Percentiles rank a stretch among this genome's conserved stretches.
These are phyloP conservation scores for Mycena rosella DNA, from an alignment of 768 basidiomycete genomes.

Conservation along the genomic window DNA sequence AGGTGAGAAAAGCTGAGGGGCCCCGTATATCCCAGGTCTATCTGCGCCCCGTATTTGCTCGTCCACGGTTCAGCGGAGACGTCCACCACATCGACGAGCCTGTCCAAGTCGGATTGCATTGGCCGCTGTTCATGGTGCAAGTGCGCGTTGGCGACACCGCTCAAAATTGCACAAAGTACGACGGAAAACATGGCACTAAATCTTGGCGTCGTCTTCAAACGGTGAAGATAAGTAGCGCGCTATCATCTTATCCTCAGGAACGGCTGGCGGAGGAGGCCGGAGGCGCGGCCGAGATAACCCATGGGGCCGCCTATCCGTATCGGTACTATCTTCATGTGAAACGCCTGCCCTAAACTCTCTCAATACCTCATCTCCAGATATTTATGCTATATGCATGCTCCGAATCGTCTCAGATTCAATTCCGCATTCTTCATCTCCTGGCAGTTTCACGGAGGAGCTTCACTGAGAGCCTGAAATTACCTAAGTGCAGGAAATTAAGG, in stretches of 20 bases:
- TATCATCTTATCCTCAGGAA: neutral
- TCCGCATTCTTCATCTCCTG: neutral
- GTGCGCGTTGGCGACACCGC: neutral
- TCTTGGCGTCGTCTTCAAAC: too few relatives aligned
- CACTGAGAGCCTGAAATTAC: too few relatives aligned
- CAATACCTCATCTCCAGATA: neutral
- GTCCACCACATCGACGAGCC: conserved; percentile 17
- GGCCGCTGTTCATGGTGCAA: conserved; percentile 2
- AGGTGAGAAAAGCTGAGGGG: conserved; percentile 78
- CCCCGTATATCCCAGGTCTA: conserved; percentile 72
- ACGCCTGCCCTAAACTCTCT: too few relatives aligned
- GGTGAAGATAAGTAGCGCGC: too few relatives aligned
- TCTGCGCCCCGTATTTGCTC: conserved; percentile 65
- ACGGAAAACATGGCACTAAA: neutral
- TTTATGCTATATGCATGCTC: neutral
- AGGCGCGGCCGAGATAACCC: too few relatives aligned
- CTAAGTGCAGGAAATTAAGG: too few relatives aligned
- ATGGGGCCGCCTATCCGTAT: too few relatives aligned
- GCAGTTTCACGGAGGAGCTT: too few relatives aligned
- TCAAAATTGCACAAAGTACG: neutral
- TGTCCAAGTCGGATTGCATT: conserved; percentile 1
- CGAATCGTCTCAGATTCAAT: neutral
- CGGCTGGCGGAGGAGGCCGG: too few relatives aligned
- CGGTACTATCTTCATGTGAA: too few relatives aligned
- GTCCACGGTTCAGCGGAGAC: conserved; percentile 55